Conservation (phyloP, 306 rosid species). For the Lablab purpureus region DNA sequence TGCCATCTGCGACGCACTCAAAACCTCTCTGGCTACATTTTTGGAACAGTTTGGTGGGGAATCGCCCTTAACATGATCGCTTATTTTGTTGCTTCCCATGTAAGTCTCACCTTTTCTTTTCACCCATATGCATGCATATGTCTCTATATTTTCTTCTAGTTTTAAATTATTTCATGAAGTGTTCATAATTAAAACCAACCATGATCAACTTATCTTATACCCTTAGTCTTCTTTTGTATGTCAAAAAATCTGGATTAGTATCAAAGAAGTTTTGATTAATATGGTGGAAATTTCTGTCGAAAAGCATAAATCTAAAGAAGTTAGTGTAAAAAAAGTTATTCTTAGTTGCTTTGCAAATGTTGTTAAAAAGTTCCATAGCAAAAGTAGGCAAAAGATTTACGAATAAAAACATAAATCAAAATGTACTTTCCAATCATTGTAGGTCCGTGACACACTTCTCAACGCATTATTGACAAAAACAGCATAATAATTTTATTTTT, state of each 20-base stretch:
- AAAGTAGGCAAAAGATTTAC: neutral
- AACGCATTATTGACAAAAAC: neutral
- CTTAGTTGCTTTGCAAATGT: too few relatives aligned
- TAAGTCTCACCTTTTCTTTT: slow-evolving; percentile 50
- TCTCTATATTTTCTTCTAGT: too few relatives aligned
- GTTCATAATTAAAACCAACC: too few relatives aligned
- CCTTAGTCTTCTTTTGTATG: too few relatives aligned
- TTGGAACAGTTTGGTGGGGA: slow-evolving; percentile 98
- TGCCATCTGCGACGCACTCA: slow-evolving; percentile 82
- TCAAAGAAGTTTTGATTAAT: neutral
- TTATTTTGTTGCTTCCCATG: slow-evolving; percentile 93
- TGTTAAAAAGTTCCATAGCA: neutral
- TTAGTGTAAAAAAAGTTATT: neutral
- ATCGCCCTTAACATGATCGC: slow-evolving; percentile 96
- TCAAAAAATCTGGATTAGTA: neutral
- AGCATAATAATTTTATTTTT: neutral
- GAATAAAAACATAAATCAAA: neutral
- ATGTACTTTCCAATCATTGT: neutral
- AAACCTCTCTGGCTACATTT: slow-evolving; percentile 83
- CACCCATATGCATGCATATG: too few relatives aligned
- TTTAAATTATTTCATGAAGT: too few relatives aligned
- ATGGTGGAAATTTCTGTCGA: neutral
- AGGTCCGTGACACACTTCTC: neutral
- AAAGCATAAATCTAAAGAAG: neutral
- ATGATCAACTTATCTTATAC: too few relatives aligned